Percentiles rank a stretch among this genome's conserved stretches.
These are phyloP conservation scores for Bretziella fagacearum DNA, from an alignment of 2,329 filamentous ascomycete species.

Conservation along the genomic window DNA sequence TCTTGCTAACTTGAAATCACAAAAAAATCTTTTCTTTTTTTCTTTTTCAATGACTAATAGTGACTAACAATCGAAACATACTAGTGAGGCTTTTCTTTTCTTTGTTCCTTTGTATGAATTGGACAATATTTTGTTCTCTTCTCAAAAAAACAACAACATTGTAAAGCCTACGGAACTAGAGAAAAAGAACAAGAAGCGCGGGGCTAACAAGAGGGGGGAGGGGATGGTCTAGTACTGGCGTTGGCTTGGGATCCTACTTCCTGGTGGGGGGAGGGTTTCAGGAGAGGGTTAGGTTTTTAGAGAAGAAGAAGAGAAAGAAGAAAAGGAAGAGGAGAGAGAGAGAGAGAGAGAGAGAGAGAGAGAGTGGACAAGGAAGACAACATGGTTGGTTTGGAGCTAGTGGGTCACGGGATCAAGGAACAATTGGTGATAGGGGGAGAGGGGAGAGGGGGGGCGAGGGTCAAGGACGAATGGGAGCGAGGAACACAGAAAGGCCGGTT, in stretches of 20 bases:
- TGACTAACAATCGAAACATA: not conserved
- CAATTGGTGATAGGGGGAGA: too few relatives aligned
- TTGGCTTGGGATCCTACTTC: conserved; percentile 1
- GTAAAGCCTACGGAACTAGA: too few relatives aligned
- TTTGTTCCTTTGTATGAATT: not conserved
- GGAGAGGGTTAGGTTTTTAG: not conserved
- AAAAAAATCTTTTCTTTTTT: too few relatives aligned
- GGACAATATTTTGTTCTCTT: too few relatives aligned
- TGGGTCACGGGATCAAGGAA: too few relatives aligned
- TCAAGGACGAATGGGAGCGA: too few relatives aligned
- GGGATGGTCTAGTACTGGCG: not conserved
- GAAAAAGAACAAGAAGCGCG: not conserved
- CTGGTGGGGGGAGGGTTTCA: not conserved
- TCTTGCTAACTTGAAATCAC: too few relatives aligned
- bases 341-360: not conserved
- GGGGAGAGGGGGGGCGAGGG: not conserved
- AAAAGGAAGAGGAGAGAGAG: not conserved
- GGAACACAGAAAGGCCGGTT: too few relatives aligned
- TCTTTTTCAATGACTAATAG: not conserved
- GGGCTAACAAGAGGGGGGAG: not conserved
- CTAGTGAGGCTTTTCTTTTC: not conserved
- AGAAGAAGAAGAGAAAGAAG: not conserved
- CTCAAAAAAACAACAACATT: too few relatives aligned
- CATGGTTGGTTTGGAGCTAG: too few relatives aligned
- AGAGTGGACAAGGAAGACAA: not conserved